These are phyloP conservation scores for Incumbomyces delicatus DNA, from an alignment of 2,329 filamentous ascomycete genomes.

Conservation along the genomic window DNA sequence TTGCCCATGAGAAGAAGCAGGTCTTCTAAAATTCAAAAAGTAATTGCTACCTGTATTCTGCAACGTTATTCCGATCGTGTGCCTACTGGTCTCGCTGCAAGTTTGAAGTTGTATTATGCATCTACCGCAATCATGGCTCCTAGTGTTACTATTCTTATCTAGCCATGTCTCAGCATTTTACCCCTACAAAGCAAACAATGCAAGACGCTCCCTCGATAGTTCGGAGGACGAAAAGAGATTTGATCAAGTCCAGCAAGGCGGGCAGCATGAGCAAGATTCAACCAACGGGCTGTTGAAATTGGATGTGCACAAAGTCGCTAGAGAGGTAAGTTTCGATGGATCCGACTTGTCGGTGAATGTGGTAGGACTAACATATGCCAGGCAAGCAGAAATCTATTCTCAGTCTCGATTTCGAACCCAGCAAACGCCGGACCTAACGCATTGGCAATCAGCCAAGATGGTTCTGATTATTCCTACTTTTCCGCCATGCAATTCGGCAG, in stretches of 20 bases:
- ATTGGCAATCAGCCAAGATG: conserved; percentile 44
- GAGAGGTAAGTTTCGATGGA: conserved; percentile 11
- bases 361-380: neutral
- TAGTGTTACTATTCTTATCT: conserved; percentile 14
- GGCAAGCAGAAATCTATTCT: conserved; percentile 40
- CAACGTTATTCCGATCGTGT: neutral
- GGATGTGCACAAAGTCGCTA: conserved; percentile 28
- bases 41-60: neutral
- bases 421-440: conserved; percentile 35
- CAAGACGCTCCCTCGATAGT: conserved; percentile 6
- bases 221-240: conserved; percentile 23
- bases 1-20: neutral
- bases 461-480: conserved; percentile 47
- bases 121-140: conserved; percentile 18
- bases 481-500: conserved; percentile 41
- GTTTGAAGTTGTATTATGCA: conserved; percentile 13
- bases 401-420: conserved; percentile 30
- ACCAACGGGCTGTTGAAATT: conserved; percentile 23
- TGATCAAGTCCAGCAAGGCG: conserved; percentile 23
- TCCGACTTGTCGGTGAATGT: too few species aligned
- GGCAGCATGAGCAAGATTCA: conserved; percentile 19
- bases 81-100: too few species aligned
- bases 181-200: conserved; percentile 27
- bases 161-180: conserved; percentile 31
- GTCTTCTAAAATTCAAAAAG: conserved; percentile 2